Base-by-base conservation (phyloP, 2,329 filamentous ascomycete genomes). In the Canariomyces notabilis region DNA sequence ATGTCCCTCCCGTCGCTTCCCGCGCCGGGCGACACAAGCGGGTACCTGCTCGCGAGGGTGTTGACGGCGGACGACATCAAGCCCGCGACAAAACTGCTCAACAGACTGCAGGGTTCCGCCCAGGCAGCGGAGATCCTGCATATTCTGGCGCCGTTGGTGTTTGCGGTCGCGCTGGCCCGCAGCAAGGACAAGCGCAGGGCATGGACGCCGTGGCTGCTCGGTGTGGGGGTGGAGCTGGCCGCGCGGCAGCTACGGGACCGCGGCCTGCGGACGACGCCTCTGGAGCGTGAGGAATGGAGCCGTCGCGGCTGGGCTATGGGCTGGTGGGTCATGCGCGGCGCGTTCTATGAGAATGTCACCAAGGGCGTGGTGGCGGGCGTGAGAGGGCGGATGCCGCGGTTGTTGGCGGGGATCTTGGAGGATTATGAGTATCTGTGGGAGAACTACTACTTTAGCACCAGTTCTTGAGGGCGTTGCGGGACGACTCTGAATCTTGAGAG, bases 371-470 rank as follows among this genome's bases (percentile, higher is more conserved):
- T 91, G 6, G 73, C 73, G 22, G 85, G 82, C 59, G 76, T 95
- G 55, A 83, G 81, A 55, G 85, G 83, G 61, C 82, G 86, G 42
- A 74, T 95, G 66, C 79, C 94, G 37, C 82, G 86, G 55, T 79
- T 98, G 62, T 74, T 95, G 19, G 86, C 83, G 7, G 88, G 87
- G 47, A 85, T 98, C 37, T 68, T 97, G 53, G 89, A 96, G 63
- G 93, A 98, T 65, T 98, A 98, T 64, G 88, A 95, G 67, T 97
- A 94, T 64, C 74, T 98, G 23, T 98, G 93, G 93, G 89, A 96
- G 68, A 90, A 94, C 59, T 97, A 96, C 67, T 94, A 97, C 68
- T 98, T 97, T 67, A 80, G 77, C 64, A 80, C 78, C 29, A 78
- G 74, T 45, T 49, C 58, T 3, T 63, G 50, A 60, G 34, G 31